Evolutionary conservation across 768 basidiomycete genomes (phyloP).

Genomic region (Naganishia vaughanmartiniae): DNA sequence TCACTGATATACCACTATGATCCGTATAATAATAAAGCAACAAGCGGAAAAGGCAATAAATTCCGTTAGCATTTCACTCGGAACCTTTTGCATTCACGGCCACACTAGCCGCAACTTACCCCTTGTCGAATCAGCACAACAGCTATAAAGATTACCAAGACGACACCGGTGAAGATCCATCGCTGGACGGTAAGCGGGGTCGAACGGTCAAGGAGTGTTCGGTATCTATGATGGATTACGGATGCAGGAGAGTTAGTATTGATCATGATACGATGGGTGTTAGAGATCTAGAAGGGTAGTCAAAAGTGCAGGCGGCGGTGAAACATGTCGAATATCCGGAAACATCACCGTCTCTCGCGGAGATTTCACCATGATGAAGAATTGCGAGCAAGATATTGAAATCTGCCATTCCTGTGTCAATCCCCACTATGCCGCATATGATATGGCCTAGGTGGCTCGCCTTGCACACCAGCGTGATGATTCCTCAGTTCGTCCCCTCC

Average conservation of each 20-base stretch:
- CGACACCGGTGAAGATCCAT: constrained; percentile 73
- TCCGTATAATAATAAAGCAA: constrained; percentile 30
- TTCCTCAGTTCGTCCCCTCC: too few relatives aligned
- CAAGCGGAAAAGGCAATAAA: constrained; percentile 29
- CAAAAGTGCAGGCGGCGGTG: too few relatives aligned
- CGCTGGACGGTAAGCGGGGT: constrained; percentile 86
- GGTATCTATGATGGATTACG: constrained; percentile 57
- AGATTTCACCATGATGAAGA: too few relatives aligned
- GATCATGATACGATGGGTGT: constrained; percentile 34
- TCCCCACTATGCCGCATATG: too few relatives aligned
- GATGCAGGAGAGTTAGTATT: not conserved
- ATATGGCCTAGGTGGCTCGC: too few relatives aligned
- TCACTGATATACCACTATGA: constrained; percentile 81
- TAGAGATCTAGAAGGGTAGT: not conserved
- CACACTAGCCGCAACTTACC: constrained; percentile 58
- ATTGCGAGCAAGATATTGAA: too few relatives aligned
- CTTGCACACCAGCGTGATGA: too few relatives aligned
- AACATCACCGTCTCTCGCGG: too few relatives aligned
- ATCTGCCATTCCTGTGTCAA: not conserved
- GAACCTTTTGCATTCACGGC: too few relatives aligned
- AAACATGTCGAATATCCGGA: too few relatives aligned
- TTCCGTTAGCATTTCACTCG: not conserved
- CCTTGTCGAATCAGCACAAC: constrained; percentile 86
- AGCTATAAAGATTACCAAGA: constrained; percentile 73
- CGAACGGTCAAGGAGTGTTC: constrained; percentile 82